Percentiles rank a stretch among this genome's conserved stretches.
Evolutionary conservation across 352 stramenopile species (phyloP).

Genomic region (Discostella stelligera): DNA sequence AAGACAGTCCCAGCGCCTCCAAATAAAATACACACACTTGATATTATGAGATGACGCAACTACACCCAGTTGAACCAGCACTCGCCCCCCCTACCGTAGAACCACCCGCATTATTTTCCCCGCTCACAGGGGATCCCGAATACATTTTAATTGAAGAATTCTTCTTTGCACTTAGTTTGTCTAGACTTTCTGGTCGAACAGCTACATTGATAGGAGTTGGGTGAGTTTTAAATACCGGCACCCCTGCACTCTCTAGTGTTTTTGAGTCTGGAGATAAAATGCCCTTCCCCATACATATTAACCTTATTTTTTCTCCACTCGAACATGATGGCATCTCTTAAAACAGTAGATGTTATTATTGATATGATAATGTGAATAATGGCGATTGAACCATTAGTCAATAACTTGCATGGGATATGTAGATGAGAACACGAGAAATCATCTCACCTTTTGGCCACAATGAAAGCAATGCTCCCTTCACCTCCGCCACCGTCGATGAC

Average conservation of each 20-base stretch:
- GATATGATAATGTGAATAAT: too few relatives aligned
- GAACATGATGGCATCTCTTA: constrained; percentile 62
- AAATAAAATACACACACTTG: neutral
- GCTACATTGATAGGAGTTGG: constrained; percentile 94
- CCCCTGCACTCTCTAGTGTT: constrained; percentile 84
- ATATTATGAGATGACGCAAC: constrained; percentile 58
- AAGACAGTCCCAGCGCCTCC: too few relatives aligned
- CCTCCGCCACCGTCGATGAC: constrained; percentile 66
- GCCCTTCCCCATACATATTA: constrained; percentile 94
- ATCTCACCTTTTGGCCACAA: constrained; percentile 75
- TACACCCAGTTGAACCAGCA: constrained; percentile 51
- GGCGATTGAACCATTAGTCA: neutral
- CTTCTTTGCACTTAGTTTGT: constrained; percentile 5
- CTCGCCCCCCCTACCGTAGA: neutral
- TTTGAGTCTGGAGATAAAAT: constrained; percentile 88
- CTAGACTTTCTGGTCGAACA: constrained; percentile 66
- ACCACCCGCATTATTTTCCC: constrained; percentile 14
- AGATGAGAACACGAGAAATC: constrained; percentile 4
- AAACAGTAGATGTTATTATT: neutral
- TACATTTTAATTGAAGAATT: constrained; percentile 25
- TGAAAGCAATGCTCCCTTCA: constrained; percentile 69
- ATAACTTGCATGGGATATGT: neutral
- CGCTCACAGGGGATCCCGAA: constrained; percentile 2
- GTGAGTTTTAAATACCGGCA: constrained; percentile 91
- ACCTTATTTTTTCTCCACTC: constrained; percentile 80